These are phyloP conservation scores for Irpex sp. DNA, from an alignment of 1,284 basidiomycete genomes.

Conservation along the genomic window DNA sequence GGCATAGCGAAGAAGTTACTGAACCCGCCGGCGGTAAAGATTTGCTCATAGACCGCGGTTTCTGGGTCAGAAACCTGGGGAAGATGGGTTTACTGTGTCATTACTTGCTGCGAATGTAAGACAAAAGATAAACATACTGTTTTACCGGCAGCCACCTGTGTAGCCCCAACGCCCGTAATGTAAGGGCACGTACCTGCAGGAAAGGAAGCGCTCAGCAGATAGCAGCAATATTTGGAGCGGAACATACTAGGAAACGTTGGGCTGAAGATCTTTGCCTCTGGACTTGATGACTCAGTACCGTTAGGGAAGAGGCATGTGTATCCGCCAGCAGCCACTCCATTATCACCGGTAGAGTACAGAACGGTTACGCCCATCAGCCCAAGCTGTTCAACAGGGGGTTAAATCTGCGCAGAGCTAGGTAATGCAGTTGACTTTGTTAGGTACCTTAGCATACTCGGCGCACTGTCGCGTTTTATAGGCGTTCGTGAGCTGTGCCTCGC, in stretches of 20 bases:
- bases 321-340: constrained; percentile 57
- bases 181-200: constrained; percentile 57
- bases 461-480: constrained; percentile 49
- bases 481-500: constrained; percentile 42
- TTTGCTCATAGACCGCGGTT: constrained; percentile 7
- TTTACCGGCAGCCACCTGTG: constrained; percentile 59
- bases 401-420: not conserved
- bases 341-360: constrained; percentile 57
- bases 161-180: constrained; percentile 70
- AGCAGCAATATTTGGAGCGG: no score
- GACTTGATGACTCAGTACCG: not conserved
- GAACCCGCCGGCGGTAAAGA: constrained; percentile 46
- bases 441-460: constrained; percentile 51
- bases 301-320: not conserved
- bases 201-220: no score
- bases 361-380: constrained; percentile 54
- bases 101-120: no score
- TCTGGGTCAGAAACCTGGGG: constrained; percentile 59
- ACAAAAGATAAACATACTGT: constrained; percentile 37
- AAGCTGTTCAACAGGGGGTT: constrained; percentile 34
- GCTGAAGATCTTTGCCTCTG: constrained; percentile 18
- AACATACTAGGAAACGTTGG: constrained; percentile 7
- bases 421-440: no score
- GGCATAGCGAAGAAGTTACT: constrained; percentile 52
- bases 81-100: no score